Conservation (phyloP, 768 basidiomycete species). For the Psilocybe subaeruginosa region DNA sequence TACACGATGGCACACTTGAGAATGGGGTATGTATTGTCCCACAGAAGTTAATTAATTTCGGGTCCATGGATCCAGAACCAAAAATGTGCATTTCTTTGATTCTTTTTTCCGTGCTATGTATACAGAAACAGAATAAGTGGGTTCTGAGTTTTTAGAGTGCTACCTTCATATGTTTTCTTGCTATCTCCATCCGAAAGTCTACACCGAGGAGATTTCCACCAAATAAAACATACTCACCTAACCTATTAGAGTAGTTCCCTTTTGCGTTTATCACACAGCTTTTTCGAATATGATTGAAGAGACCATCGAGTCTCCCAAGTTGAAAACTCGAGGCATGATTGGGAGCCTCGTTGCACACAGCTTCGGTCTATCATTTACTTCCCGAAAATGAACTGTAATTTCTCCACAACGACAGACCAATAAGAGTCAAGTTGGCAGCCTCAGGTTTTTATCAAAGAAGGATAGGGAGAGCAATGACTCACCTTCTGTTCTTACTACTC, state of each 20-base stretch:
- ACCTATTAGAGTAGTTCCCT: neutral
- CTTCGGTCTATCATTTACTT: slow-evolving; percentile 19
- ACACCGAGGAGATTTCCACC: slow-evolving; percentile 3
- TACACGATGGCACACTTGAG: neutral
- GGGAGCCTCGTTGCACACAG: slow-evolving; percentile 1
- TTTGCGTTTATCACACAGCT: neutral
- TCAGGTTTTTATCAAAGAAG: neutral
- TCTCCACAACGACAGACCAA: slow-evolving; percentile 2
- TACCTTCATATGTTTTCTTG: neutral
- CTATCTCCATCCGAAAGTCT: neutral
- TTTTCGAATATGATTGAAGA: neutral
- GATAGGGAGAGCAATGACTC: neutral
- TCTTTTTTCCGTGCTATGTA: neutral
- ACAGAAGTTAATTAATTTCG: slow-evolving; percentile 23
- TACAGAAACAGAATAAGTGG: neutral
- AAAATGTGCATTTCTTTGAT: neutral
- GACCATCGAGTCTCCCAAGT: neutral
- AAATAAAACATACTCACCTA: neutral
- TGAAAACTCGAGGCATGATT: neutral
- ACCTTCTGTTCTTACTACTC: neutral
- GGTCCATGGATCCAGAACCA: slow-evolving; percentile 4
- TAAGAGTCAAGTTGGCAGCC: neutral
- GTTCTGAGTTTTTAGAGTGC: neutral
- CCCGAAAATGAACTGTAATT: slow-evolving; percentile 13
- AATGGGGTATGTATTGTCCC: slow-evolving; percentile 5